phyloP scores from a whole-genome alignment of 106 monocot genomes.

The Acanthochlamys bracteata region DNA sequence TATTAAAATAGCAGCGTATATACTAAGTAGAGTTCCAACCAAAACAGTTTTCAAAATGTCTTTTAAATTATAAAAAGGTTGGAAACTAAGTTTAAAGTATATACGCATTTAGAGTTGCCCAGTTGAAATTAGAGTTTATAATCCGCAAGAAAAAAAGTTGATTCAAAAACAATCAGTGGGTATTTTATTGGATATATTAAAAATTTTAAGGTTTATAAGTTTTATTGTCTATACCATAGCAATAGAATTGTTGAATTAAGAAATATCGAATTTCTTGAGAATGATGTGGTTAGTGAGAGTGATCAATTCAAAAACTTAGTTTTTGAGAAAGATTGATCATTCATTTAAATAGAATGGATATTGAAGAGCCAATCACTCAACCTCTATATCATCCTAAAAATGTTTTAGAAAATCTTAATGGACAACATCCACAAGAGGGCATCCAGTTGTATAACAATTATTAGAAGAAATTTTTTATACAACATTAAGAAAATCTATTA shows the following conservation, averaged over 20 bases:
- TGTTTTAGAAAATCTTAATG: background rate
- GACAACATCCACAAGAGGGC: background rate
- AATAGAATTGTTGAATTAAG: background rate
- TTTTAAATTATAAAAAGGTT: background rate
- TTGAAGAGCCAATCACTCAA: background rate
- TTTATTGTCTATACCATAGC: constrained; percentile 3
- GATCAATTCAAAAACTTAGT: background rate
- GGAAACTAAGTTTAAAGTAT: constrained; percentile 8
- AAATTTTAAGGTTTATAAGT: background rate
- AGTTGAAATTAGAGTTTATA: background rate
- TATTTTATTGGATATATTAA: constrained; percentile 2
- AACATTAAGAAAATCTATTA: background rate
- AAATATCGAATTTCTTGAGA: background rate
- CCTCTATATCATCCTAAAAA: background rate
- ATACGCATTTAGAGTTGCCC: constrained; percentile 6
- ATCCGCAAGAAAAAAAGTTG: constrained; percentile 1
- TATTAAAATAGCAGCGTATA: background rate
- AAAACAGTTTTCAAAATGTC: constrained; percentile 1
- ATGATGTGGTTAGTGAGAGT: constrained; percentile 3
- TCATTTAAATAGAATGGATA: background rate
- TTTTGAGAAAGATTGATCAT: background rate
- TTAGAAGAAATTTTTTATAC: background rate
- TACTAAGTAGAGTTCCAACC: constrained; percentile 3
- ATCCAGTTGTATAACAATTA: background rate
- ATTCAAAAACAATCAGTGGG: background rate